A percentile compares a stretch with the other conserved stretches of the same genome.
Conservation (phyloP, 345 rosid genomes). For the Salix caprea region DNA sequence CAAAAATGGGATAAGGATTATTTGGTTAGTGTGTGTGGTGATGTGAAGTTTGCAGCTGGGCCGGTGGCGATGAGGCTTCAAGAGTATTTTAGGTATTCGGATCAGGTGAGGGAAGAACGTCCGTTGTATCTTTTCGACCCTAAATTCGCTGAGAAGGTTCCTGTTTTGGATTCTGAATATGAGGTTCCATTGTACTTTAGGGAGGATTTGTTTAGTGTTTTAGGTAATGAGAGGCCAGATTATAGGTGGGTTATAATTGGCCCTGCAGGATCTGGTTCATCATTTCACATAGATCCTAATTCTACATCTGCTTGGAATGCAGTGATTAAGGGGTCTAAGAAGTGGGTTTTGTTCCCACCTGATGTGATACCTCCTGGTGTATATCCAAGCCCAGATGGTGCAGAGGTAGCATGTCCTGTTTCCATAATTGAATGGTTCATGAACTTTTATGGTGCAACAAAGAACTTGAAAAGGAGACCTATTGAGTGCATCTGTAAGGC, state of each 20-base stretch:
- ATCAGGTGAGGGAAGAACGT: constrained; percentile 76
- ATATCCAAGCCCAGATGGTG: constrained; percentile 93
- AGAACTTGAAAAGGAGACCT: constrained; percentile 67
- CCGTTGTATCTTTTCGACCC: constrained; percentile 95
- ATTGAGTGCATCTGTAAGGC: constrained; percentile 89
- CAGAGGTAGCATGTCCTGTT: constrained; percentile 96
- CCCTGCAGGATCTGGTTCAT: constrained; percentile 92
- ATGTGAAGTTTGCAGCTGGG: constrained; percentile 64
- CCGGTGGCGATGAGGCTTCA: constrained; percentile 82
- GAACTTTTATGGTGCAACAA: constrained; percentile 89
- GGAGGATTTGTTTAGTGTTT: constrained; percentile 81
- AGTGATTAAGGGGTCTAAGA: constrained; percentile 83
- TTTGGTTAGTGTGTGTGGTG: constrained; percentile 49
- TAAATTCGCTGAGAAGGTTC: constrained; percentile 74
- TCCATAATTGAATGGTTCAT: constrained; percentile 97
- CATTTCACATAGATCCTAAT: constrained; percentile 98
- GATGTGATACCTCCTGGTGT: constrained; percentile 94
- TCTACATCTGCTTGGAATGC: constrained; percentile 99
- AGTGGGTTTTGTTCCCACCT: constrained; percentile 94
- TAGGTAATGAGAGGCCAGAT: constrained; percentile 82
- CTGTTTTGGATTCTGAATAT: constrained; percentile 57
- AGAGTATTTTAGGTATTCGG: constrained; percentile 70
- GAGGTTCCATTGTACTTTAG: constrained; percentile 75
- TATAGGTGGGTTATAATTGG: constrained; percentile 94
- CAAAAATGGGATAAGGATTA: constrained; percentile 72